Base-by-base conservation (phyloP, 257 asterid genomes). In the Solanum chiquidenum region DNA sequence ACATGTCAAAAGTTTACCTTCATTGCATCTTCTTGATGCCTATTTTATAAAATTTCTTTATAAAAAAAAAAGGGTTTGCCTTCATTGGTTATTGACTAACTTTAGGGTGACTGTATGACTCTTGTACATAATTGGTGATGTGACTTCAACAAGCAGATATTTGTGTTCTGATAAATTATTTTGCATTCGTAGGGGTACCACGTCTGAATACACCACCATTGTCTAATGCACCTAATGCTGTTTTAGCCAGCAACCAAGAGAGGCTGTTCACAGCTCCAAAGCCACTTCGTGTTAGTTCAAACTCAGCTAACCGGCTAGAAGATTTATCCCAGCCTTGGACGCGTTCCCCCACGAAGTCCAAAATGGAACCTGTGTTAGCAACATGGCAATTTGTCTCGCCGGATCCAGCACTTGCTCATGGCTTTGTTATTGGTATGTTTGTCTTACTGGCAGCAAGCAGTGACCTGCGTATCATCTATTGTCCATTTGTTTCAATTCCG, bases 311-410 rank as follows among this genome's bases (percentile, higher is more conserved):
- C 92, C 95, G 92, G 71, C 91, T 97, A 69, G 99, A 97, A 86
- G 99, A 97, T 90, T 91, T 96, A 88, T 91, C 98, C 88, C 99
- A 92, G 92, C 99, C 99, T 83, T 97, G 99, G 99, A 97, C 99
- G 69, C 95, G 99, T 44, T 97, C 99, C 25, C 99, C 99, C 25
- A 97, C 99, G 69, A 97, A 97, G 93, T 93, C 98, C 46, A 89
- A 93, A 91, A 93, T 93, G 94, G 99, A 96, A 88, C 99, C 98
- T 82, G 91, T 95, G 87, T 83, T 93, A 85, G 95, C 98, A 80
- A 95, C 98, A 71, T 97, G 99, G 99, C 92, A 92, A 87, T 96
- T 97, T 89, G 82, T 91, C 89, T 88, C 95, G 10, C 89, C 84
- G 37, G 96, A 95, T 88, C 93, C 92, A 89, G 88, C 80, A 77